Evolutionary conservation across 1,284 basidiomycete species (phyloP), one percentile per base, ranked within the genome.

Genomic region (Farysia itapuensis): DNA sequence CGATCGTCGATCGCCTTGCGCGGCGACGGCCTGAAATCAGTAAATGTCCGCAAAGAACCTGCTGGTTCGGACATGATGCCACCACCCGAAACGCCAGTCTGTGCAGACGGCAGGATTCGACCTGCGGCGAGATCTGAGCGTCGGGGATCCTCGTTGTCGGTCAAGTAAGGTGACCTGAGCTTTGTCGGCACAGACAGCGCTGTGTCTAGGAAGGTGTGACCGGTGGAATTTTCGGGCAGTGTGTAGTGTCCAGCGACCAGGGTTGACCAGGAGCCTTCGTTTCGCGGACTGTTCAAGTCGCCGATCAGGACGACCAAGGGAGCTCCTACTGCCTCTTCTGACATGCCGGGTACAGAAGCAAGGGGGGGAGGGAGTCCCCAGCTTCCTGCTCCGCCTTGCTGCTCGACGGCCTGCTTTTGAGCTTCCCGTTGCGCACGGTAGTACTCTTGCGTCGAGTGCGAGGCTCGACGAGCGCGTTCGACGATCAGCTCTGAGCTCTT

Each of bases 251-350:
- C 54, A 3, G 54, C 50, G 25, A 66, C 63, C 22, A 69, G 54
- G 2, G 45, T 56, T 5, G 48, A 44, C 64, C 67, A 67, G 21
- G 33, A 37, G 2, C 40, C 43, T 34, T 69, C 59, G 24, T 57
- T 59, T 12, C 64, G 50, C 7, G 67, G 64, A 18, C 50, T 56
- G 43, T 68, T 69, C 28, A 69, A 50, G 31, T 67, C 64, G 15
- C 67, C 64, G 11, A 64, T 57, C 2, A 69, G 43, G n/a, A 64
- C 36, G 5, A 67, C 42, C 0, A 69, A 39, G 1, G 67, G 67
- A 5, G 66, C 54, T 9, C 11, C 31, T 8, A 9, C 18, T 9
- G 8, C 18, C n/a, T 28, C 25, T n/a, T 28, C 25, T 9, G n/a
- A 9, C 25, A 28, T n/a, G 9, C 25, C 25, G 25, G 25, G 9